Evolutionary conservation across 1,139 yeast genomes (phyloP).

Genomic region (Suhomyces bolitotheri): DNA sequence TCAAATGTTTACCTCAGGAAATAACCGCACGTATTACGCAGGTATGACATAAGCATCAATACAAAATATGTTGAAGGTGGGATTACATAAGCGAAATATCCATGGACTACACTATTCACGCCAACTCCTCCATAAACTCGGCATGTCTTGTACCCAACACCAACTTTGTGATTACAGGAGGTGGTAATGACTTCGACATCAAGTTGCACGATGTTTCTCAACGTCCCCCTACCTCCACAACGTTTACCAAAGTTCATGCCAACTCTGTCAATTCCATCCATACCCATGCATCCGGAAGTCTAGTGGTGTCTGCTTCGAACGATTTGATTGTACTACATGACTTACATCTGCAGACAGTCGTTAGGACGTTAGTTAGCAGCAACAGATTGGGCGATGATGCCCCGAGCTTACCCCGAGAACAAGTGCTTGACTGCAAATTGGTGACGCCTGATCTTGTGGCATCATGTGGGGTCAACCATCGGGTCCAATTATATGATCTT

Average conservation of each 20-base stretch:
- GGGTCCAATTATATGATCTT: constrained; percentile 23
- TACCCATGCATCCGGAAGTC: constrained; percentile 8
- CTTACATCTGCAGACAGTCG: constrained; percentile 17
- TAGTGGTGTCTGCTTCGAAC: constrained; percentile 17
- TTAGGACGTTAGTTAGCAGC: constrained; percentile 5
- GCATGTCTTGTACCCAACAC: constrained; percentile 20
- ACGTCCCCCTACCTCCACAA: constrained; percentile 8
- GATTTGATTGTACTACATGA: constrained; percentile 17
- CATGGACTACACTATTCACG: constrained; percentile 8
- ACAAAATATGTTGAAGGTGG: not conserved
- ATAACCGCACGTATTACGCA: no score
- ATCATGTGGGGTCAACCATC: constrained; percentile 29
- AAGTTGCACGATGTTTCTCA: constrained; percentile 19
- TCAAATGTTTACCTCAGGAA: no score
- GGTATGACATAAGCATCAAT: no score
- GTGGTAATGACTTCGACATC: constrained; percentile 24
- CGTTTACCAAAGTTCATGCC: constrained; percentile 22
- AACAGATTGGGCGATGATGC: not conserved
- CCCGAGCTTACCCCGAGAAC: constrained; percentile 11
- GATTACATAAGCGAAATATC: constrained; percentile 1
- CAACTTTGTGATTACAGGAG: constrained; percentile 26
- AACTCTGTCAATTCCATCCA: constrained; percentile 22
- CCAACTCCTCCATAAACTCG: constrained; percentile 24
- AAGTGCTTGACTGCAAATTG: constrained; percentile 18
- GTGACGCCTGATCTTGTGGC: constrained; percentile 20